Percentiles rank a stretch among this genome's conserved stretches.
Evolutionary conservation across 2,329 filamentous ascomycete species (phyloP).

Genomic region (Juglanconis sp.): DNA sequence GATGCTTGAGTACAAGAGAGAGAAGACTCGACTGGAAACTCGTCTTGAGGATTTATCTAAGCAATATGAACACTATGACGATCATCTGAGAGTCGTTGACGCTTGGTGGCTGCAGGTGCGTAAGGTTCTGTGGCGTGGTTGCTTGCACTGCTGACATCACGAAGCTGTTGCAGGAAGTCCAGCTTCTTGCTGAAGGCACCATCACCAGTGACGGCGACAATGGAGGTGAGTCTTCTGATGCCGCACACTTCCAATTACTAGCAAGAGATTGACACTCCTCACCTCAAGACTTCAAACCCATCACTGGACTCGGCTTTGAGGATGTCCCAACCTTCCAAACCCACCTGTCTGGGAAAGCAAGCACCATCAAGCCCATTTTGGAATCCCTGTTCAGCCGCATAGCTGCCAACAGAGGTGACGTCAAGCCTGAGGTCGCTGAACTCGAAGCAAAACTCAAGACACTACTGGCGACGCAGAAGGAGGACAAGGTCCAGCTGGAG

Average conservation of each 20-base stretch:
- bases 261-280: conserved; percentile 27
- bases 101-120: conserved; percentile 88
- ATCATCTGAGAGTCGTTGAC: conserved; percentile 87
- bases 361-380: conserved; percentile 72
- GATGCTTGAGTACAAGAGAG: conserved; percentile 96
- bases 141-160: conserved; percentile 23
- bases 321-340: conserved; percentile 71
- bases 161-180: conserved; percentile 63
- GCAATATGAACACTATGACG: conserved; percentile 78
- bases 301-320: conserved; percentile 59
- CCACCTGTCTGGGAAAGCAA: conserved; percentile 74
- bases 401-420: conserved; percentile 46
- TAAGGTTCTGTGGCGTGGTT: conserved; percentile 26
- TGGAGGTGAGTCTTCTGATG: conserved; percentile 34
- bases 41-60: conserved; percentile 79
- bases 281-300: conserved; percentile 48
- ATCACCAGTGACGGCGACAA: conserved; percentile 37
- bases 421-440: conserved; percentile 66
- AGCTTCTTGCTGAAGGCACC: conserved; percentile 52
- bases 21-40: conserved; percentile 76
- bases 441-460: conserved; percentile 73
- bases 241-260: conserved; percentile 1
- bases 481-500: conserved; percentile 72
- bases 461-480: conserved; percentile 79
- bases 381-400: conserved; percentile 63